Evolutionary conservation across 2,329 filamentous ascomycete species (phyloP).

Genomic region (Penicillium vulpinum): DNA sequence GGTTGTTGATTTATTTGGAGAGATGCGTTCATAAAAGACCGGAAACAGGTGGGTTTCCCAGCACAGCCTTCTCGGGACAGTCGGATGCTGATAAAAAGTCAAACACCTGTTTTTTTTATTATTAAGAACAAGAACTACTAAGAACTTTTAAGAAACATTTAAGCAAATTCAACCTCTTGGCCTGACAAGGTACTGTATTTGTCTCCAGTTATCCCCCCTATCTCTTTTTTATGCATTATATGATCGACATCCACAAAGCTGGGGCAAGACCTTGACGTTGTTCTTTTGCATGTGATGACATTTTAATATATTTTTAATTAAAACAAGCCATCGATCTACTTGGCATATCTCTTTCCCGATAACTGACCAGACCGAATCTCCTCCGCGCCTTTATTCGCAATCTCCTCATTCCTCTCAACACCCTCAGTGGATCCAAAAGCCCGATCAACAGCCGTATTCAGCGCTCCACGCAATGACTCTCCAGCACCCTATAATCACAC

Average conservation of each 20-base stretch:
- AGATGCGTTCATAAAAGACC: background rate
- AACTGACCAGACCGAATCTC: constrained; percentile 38
- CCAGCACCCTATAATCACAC: constrained; percentile 37
- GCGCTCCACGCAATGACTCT: constrained; percentile 42
- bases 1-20: background rate
- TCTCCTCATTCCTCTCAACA: constrained; percentile 37
- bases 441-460: constrained; percentile 41
- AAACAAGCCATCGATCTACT: too few species aligned
- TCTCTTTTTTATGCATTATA: too few species aligned
- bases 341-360: background rate
- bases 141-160: background rate
- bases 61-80: constrained; percentile 27
- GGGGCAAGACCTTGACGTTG: too few species aligned
- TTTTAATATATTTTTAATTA: too few species aligned
- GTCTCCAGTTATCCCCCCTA: too few species aligned
- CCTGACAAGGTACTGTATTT: too few species aligned
- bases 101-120: background rate
- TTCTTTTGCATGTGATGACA: background rate
- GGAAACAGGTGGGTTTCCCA: constrained; percentile 16
- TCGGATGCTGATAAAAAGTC: constrained; percentile 16
- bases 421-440: constrained; percentile 40
- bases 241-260: too few species aligned
- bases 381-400: constrained; percentile 37
- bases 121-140: background rate
- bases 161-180: background rate